Percentiles rank a stretch among this genome's conserved stretches.
phyloP scores from a whole-genome alignment of 352 stramenopile species.

The Pythium folliculosum region DNA sequence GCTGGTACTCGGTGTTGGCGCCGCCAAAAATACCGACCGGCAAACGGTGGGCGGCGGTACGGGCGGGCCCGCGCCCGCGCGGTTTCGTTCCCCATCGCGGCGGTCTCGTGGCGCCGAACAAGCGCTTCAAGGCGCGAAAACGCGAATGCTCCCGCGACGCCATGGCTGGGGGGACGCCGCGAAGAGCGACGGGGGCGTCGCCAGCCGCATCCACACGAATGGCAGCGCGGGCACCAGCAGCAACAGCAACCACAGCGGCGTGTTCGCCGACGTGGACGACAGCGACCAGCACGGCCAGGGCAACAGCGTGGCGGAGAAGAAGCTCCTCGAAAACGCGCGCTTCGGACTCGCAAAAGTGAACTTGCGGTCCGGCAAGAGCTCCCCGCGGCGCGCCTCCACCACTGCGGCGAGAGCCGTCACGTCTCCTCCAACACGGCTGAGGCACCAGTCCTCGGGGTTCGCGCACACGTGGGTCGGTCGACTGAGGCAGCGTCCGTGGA shows the following conservation, averaged over 20 bases:
- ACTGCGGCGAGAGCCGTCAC: too few relatives aligned
- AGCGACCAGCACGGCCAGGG: constrained; percentile 14
- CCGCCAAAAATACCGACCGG: background rate
- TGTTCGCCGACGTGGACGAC: constrained; percentile 26
- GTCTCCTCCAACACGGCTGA: background rate
- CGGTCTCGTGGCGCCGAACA: too few relatives aligned
- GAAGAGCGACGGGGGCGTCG: background rate
- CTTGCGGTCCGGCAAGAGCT: constrained; percentile 14
- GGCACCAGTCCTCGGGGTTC: constrained; percentile 1
- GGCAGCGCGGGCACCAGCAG: constrained; percentile 11
- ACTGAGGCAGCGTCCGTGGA: background rate
- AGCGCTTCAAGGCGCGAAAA: background rate
- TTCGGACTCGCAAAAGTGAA: constrained; percentile 25
- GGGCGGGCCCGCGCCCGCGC: background rate
- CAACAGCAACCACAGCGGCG: constrained; percentile 15
- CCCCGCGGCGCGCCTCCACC: background rate
- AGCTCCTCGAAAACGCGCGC: constrained; percentile 26
- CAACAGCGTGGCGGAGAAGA: constrained; percentile 19
- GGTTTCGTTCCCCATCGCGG: background rate
- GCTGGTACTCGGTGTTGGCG: background rate
- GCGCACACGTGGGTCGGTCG: constrained; percentile 4
- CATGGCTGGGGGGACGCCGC: constrained; percentile 12
- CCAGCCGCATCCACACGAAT: constrained; percentile 4
- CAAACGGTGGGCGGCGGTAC: background rate
- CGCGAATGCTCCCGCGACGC: constrained; percentile 8